Base-by-base conservation (phyloP, 2,329 filamentous ascomycete species). In the Alternaria gaisen region DNA sequence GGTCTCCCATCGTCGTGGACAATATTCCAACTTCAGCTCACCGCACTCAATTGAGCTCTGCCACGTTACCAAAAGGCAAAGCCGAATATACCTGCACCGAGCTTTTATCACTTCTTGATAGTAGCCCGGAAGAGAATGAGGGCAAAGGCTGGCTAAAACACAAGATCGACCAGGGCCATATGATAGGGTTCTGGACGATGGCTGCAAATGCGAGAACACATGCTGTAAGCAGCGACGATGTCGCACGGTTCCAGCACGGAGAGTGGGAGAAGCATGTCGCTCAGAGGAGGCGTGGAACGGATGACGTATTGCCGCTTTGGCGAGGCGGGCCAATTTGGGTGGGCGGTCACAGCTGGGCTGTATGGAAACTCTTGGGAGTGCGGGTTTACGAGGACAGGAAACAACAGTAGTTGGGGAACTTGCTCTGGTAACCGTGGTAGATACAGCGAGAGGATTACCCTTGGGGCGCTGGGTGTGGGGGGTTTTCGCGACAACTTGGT, bases 141-240 rank as follows among this genome's bases (percentile, higher is more conserved):
- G 41, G 59, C 3, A 64, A 65, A 20, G 67, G 65, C 2, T 63
- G 64, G 24, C 3, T 68, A 8, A 58, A 63, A 9, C 62, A 65
- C 14, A 63, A 53, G 51, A 71, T 72, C 8, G 60, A 70, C 41
- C 68, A 71, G 32, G 68, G 67, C 0, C 69, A 72, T 43, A 32
- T 72, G 1, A 14, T 70, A 4, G 69, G 67, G 0, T 72, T 72
- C n/a, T 72, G 65, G 65, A 60, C 50, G 3, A 71, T 72, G 68
- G 61, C 69, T 4, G 68, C 67, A 2, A 46, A 60, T 28, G 58
- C 67, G 10, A 28, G 38, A 28, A 70, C 63, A 22, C 60, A 72
- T 36, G 66, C 50, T 14, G 67, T 72, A 5, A 61, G 66, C 18
- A 69, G 60, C 32, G 64, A 64, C 5, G 69, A 72, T 51, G 62